A percentile compares a stretch with the other conserved stretches of the same genome.
Conservation (phyloP, 2,329 filamentous ascomycete species). For the Calonectria pauciramosa region DNA sequence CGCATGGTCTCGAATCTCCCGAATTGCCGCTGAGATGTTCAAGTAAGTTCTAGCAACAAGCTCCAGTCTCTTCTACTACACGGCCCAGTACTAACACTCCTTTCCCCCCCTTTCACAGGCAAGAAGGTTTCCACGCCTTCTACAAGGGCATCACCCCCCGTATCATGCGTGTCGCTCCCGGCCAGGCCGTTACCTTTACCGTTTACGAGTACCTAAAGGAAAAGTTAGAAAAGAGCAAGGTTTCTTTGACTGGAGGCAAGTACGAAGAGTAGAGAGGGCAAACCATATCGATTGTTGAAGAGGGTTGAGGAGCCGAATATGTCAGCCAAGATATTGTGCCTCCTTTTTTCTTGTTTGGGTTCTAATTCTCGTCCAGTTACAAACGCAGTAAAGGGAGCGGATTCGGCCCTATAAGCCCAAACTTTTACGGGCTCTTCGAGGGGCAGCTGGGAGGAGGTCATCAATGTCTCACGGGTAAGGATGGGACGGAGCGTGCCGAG, state of each 20-base stretch:
- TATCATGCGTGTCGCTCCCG: conserved; percentile 96
- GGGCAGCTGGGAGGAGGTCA: conserved; percentile 7
- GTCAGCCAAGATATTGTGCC: neutral
- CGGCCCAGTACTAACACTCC: conserved; percentile 25
- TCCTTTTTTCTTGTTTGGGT: conserved; percentile 18
- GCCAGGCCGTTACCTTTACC: conserved; percentile 84
- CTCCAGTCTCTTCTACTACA: neutral
- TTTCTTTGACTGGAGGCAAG: conserved; percentile 70
- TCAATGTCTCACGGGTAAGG: conserved; percentile 16
- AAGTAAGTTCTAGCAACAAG: conserved; percentile 62
- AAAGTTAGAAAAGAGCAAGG: conserved; percentile 76
- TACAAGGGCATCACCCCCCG: conserved; percentile 99
- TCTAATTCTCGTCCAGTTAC: conserved; percentile 36
- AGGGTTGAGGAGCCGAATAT: neutral
- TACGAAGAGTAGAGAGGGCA: conserved; percentile 72
- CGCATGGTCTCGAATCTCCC: conserved; percentile 82
- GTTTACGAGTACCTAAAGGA: conserved; percentile 85
- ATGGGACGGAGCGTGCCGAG: conserved; percentile 18
- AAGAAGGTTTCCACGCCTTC: conserved; percentile 94
- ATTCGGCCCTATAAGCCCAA: conserved; percentile 32
- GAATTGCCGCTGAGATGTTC: conserved; percentile 88
- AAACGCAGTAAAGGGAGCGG: conserved; percentile 30
- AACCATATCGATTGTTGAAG: neutral
- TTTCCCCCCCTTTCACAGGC: conserved; percentile 62
- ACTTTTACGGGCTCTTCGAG: conserved; percentile 14